Percentiles rank a stretch among this genome's conserved stretches.
Evolutionary conservation across 768 basidiomycete species (phyloP).

Genomic region (Lactarius hengduanensis): DNA sequence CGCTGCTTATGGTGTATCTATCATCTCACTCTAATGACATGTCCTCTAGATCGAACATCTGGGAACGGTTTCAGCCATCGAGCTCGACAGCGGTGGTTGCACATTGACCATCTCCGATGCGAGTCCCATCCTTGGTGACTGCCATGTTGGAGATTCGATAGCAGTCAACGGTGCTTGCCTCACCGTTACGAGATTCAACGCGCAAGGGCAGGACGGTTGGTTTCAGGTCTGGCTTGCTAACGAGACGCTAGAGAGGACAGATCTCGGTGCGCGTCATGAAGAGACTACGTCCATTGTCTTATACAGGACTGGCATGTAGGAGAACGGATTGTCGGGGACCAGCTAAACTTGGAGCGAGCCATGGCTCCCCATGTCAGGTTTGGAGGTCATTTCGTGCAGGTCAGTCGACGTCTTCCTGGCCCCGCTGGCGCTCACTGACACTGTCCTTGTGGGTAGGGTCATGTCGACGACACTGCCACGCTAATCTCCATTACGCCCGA

Average conservation of each 20-base stretch:
- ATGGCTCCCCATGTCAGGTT: slow-evolving; percentile 91
- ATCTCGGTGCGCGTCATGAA: slow-evolving; percentile 61
- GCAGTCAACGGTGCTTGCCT: slow-evolving; percentile 79
- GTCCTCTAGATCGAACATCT: slow-evolving; percentile 79
- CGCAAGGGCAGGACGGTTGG: slow-evolving; percentile 60
- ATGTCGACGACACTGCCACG: slow-evolving; percentile 87
- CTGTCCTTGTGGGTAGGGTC: slow-evolving; percentile 55
- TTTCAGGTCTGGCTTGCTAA: slow-evolving; percentile 96
- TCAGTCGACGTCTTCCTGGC: slow-evolving; percentile 35
- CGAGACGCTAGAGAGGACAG: slow-evolving; percentile 88
- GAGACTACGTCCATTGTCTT: background rate
- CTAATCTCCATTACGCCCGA: slow-evolving; percentile 65
- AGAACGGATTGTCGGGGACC: slow-evolving; percentile 70
- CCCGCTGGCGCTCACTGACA: background rate
- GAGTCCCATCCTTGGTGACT: slow-evolving; percentile 77
- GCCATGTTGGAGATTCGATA: slow-evolving; percentile 92
- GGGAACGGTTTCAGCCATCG: slow-evolving; percentile 67
- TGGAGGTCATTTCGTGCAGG: slow-evolving; percentile 98
- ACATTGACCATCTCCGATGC: slow-evolving; percentile 74
- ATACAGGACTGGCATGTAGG: slow-evolving; percentile 45
- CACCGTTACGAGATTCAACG: slow-evolving; percentile 85
- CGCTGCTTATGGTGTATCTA: slow-evolving; percentile 30
- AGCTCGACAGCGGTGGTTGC: slow-evolving; percentile 71
- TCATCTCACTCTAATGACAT: slow-evolving; percentile 11
- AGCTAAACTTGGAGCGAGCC: slow-evolving; percentile 91